phyloP scores from a whole-genome alignment of 768 basidiomycete species.

The Coprinellus aureogranulatus region DNA sequence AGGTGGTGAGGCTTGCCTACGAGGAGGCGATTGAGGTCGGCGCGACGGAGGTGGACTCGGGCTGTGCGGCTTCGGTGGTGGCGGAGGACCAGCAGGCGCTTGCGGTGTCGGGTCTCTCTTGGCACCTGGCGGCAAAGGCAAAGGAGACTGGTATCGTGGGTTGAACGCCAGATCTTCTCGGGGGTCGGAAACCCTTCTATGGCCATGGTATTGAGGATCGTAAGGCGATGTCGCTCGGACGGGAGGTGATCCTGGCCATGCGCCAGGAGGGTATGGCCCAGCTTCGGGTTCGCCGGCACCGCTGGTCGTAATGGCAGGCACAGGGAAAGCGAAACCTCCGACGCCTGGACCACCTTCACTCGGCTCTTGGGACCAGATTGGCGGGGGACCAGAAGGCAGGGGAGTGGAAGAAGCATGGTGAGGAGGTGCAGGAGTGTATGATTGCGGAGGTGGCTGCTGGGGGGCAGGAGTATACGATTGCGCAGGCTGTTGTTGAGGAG shows the following conservation, averaged over 20 bases:
- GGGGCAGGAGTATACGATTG: not conserved
- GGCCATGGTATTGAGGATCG: not conserved
- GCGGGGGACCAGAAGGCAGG: constrained; percentile 11
- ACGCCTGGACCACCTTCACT: constrained; percentile 8
- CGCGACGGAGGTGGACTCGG: constrained; percentile 14
- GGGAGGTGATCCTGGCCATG: not conserved
- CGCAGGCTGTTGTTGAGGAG: not conserved
- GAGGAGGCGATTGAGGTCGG: constrained; percentile 10
- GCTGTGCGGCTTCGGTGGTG: constrained; percentile 7
- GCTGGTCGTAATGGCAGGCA: constrained; percentile 21
- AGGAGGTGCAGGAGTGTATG: constrained; percentile 5
- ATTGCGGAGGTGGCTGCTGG: not conserved
- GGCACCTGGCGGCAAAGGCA: constrained; percentile 48
- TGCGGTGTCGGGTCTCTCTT: constrained; percentile 9
- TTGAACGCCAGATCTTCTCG: constrained; percentile 39
- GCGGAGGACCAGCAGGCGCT: not conserved
- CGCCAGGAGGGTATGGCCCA: constrained; percentile 1
- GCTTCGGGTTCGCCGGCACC: constrained; percentile 8
- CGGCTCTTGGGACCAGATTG: constrained; percentile 15
- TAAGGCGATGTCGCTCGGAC: not conserved
- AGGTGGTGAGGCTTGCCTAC: constrained; percentile 14
- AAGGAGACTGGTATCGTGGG: constrained; percentile 50
- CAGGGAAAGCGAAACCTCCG: constrained; percentile 29
- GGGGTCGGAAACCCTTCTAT: constrained; percentile 3
- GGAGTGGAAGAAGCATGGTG: not conserved